Evolutionary conservation across 345 rosid genomes (phyloP), one percentile per base, ranked within the genome.

Genomic region (Capsella bursapastoris): DNA sequence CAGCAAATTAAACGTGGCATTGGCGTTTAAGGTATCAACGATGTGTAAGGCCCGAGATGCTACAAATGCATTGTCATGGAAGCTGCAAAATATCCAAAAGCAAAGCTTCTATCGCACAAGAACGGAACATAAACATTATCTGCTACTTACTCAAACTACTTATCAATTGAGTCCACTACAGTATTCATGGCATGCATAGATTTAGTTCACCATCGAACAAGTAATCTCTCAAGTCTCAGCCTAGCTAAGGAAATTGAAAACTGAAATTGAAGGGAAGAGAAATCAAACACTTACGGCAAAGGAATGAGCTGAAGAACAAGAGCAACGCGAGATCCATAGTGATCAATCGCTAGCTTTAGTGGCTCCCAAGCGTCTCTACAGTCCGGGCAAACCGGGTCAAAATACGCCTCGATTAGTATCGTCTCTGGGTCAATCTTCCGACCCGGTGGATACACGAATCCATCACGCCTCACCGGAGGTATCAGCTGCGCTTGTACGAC

Each of bases 341-440:
- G 51, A 28, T 78, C 71, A 41, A 91, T 70, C 43, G 87, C 92
- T 75, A 75, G 83, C 70, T 85, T 90, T 73, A 94, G 87, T 47
- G 96, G 84, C 32, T 87, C 85, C 98, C 98, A 94, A 7, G 93
- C 67, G 79, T 90, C 95, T 57, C 88, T 79, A 83, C 95, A 88
- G 61, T 91, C 96, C 25, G 97, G 86, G 70, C 98, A 94, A 75
- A 91, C 88, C 35, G 98, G 98, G 76, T 94, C 98, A 56, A 81
- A 82, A 85, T 85, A 94, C 13, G 97, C 95, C 55, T 91, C 98
- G 80, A 94, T 68, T 45, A 82, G 14, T 68, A 94, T 76, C 58
- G 93, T 44, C 58, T 86, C 85, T 9, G 83, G 47, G 44, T 78
- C 79, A 9, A 76, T 76, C 45, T 18, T 78, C 58, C 65, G 38